These are phyloP conservation scores for Exobasidium rhododendri DNA, from an alignment of 1,284 basidiomycete species.

Conservation along the genomic window DNA sequence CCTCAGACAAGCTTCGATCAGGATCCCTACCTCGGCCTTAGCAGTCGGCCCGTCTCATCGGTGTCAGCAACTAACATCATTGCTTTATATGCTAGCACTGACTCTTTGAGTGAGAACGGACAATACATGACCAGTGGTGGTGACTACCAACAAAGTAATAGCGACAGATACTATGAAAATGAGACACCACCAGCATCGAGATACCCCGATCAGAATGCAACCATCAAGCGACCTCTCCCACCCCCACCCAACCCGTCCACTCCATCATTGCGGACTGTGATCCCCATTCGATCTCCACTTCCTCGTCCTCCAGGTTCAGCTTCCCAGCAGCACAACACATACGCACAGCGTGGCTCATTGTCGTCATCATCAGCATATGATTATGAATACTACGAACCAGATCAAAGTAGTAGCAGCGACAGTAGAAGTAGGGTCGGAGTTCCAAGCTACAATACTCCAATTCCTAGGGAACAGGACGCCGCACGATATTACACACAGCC, in stretches of 20 bases:
- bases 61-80: not conserved
- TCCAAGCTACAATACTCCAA: not conserved
- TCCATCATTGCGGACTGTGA: not conserved
- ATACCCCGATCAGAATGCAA: not conserved
- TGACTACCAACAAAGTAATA: not conserved
- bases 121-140: not conserved
- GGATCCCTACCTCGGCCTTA: too few species aligned
- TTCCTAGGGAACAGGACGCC: not conserved
- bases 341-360: not conserved
- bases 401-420: too few species aligned
- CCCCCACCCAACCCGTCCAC: not conserved
- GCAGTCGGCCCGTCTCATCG: slow-evolving; percentile 5
- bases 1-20: too few species aligned
- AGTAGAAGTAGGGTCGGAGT: too few species aligned
- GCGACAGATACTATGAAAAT: not conserved
- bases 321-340: not conserved
- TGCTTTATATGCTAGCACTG: slow-evolving; percentile 1
- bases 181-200: not conserved
- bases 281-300: not conserved
- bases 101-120: too few species aligned
- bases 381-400: not conserved
- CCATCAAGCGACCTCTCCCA: not conserved
- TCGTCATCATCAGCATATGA: too few species aligned
- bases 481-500: not conserved
- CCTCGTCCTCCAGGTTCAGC: not conserved